Conservation (phyloP, 148 eudicot species). For the Chenopodium formosanum region DNA sequence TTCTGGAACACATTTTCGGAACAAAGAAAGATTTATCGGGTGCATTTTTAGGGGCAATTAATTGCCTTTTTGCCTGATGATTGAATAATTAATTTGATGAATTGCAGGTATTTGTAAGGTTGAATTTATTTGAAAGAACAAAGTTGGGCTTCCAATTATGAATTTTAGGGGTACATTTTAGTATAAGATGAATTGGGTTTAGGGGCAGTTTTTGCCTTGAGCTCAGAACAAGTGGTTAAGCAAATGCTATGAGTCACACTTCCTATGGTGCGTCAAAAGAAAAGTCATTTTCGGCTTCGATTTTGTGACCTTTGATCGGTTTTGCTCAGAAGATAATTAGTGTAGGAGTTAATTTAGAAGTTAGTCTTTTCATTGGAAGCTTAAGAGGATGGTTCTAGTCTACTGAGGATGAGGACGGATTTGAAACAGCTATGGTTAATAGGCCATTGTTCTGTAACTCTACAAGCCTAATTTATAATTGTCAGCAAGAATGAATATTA, state of each 20-base stretch:
- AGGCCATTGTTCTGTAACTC: background rate
- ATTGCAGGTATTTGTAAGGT: background rate
- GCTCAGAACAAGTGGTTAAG: background rate
- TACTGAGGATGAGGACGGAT: too few species aligned
- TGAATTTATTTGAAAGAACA: too few species aligned
- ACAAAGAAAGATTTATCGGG: too few species aligned
- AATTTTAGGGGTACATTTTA: background rate
- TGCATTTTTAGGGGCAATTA: too few species aligned
- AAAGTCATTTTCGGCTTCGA: background rate
- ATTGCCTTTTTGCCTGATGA: background rate
- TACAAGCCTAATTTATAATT: too few species aligned
- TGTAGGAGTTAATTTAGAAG: background rate
- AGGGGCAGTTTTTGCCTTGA: background rate
- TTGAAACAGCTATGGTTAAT: too few species aligned
- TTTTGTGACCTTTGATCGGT: background rate
- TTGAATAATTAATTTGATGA: background rate
- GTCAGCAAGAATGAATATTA: background rate
- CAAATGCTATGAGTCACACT: background rate
- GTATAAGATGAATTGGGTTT: background rate
- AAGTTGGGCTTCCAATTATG: background rate
- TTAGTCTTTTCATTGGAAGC: too few species aligned
- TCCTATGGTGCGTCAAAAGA: background rate
- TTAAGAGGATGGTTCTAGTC: too few species aligned
- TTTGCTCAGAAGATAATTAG: background rate
- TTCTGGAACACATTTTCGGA: too few species aligned